Evolutionary conservation across 2,329 filamentous ascomycete species (phyloP).

Genomic region (Paracoccidioides lutzii): DNA sequence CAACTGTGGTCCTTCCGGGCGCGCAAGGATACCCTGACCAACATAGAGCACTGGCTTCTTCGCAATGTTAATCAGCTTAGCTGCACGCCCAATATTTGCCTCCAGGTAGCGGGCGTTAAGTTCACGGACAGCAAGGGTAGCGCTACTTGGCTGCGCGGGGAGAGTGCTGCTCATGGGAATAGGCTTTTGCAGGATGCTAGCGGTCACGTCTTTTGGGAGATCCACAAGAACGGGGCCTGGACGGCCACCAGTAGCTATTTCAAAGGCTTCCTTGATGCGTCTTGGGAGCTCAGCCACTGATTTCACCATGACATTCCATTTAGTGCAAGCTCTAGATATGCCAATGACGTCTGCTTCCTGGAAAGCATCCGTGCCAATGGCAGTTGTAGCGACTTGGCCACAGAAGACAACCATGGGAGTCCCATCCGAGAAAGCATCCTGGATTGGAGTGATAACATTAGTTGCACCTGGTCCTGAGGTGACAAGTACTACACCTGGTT

Average conservation of each 20-base stretch:
- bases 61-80: slow-evolving; percentile 68
- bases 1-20: slow-evolving; percentile 60
- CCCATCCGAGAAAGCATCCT: slow-evolving; percentile 88
- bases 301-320: slow-evolving; percentile 99
- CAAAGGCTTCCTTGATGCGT: slow-evolving; percentile 93
- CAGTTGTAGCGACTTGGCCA: slow-evolving; percentile 79
- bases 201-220: slow-evolving; percentile 91
- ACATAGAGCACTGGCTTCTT: slow-evolving; percentile 95
- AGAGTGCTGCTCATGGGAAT: slow-evolving; percentile 67
- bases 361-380: slow-evolving; percentile 92
- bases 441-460: slow-evolving; percentile 92
- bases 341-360: slow-evolving; percentile 92
- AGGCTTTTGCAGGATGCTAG: slow-evolving; percentile 64
- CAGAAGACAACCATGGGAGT: slow-evolving; percentile 93
- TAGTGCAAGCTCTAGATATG: slow-evolving; percentile 88
- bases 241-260: slow-evolving; percentile 88
- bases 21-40: slow-evolving; percentile 71
- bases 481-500: slow-evolving; percentile 89
- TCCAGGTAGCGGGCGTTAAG: slow-evolving; percentile 59
- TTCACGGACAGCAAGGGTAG: slow-evolving; percentile 67
- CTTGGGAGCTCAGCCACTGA: slow-evolving; percentile 83
- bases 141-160: slow-evolving; percentile 72
- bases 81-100: slow-evolving; percentile 61
- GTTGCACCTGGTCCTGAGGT: slow-evolving; percentile 94
- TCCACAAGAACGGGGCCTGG: slow-evolving; percentile 93